Evolutionary conservation across 495 filamentous ascomycete species (phyloP).

Genomic region (Neurospora tetrasperma): DNA sequence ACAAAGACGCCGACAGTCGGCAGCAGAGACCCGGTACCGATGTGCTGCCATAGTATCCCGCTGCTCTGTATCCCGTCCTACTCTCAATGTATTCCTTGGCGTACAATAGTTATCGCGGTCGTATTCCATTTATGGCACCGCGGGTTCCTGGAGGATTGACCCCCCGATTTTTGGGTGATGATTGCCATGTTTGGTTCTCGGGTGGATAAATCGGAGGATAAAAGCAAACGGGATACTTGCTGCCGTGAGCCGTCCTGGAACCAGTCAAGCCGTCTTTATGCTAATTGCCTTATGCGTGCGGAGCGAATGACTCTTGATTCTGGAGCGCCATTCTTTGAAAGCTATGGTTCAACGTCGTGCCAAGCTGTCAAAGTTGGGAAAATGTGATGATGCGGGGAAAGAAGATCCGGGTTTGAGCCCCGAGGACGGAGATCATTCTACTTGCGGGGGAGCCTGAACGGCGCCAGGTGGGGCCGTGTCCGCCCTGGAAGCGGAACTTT

Average conservation of each 20-base stretch:
- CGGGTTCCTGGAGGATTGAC: not conserved
- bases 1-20: not conserved
- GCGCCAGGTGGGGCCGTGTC: not conserved
- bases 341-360: not conserved
- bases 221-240: not conserved
- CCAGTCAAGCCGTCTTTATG: not conserved
- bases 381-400: not conserved
- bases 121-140: not conserved
- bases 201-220: not conserved
- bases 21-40: not conserved
- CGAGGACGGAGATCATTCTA: not conserved
- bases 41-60: not conserved
- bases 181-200: not conserved
- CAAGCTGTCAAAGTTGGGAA: not conserved
- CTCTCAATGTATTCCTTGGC: not conserved
- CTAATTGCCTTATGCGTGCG: not conserved
- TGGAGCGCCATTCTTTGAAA: not conserved
- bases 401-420: not conserved
- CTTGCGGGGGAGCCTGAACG: not conserved
- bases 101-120: not conserved
- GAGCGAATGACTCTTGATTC: not conserved
- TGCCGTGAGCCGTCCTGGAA: not conserved
- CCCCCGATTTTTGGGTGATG: not conserved
- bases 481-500: not conserved
- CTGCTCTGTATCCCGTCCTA: not conserved